Evolutionary conservation across 768 basidiomycete species (phyloP), one percentile per base, ranked within the genome.

Genomic region (Boletellus sp.): DNA sequence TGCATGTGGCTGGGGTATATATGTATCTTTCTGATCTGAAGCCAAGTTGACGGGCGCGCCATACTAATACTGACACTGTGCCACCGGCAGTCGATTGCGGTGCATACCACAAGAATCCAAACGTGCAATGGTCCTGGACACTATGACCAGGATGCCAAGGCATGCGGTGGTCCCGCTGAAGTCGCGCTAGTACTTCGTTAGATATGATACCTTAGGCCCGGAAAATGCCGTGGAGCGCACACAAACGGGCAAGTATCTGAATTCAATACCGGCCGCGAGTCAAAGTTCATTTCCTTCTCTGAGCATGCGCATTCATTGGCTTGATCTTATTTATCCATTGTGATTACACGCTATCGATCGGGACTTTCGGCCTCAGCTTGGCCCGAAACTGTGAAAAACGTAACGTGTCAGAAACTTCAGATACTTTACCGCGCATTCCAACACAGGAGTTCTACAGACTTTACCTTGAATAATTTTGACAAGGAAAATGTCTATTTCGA

Each of bases 401-500:
- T 23, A 46, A n/a, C n/a, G n/a, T n/a, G n/a, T n/a, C n/a, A n/a
- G n/a, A n/a, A n/a, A n/a, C n/a, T n/a, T 35, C 43, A n/a, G 10
- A 33, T 37, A 33, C 16, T 35, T 31, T 24, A 8, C 39, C n/a
- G 19, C 34, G 24, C 32, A 48, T 43, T 41, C 20, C 42, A 2
- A 43, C 26, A 34, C 45, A n/a, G n/a, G n/a, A n/a, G n/a, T n/a
- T n/a, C n/a, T n/a, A n/a, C 51, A 35, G 22, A 34, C 46, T 19
- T 34, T 42, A 3, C 16, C 19, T 42, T 28, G 22, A 43, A 55
- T 35, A 47, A 32, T 11, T n/a, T 34, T 35, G 39, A 28, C 48
- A 22, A 42, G 34, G 20, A 32, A 44, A 39, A 64, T 64, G 63
- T 37, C 61, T 17, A 12, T 39, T 23, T 44, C 56, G 28, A 54